Percentiles rank a stretch among this genome's conserved stretches.
Conservation (phyloP, 2,329 filamentous ascomycete genomes). For the Pseudocercospora fuligena region DNA sequence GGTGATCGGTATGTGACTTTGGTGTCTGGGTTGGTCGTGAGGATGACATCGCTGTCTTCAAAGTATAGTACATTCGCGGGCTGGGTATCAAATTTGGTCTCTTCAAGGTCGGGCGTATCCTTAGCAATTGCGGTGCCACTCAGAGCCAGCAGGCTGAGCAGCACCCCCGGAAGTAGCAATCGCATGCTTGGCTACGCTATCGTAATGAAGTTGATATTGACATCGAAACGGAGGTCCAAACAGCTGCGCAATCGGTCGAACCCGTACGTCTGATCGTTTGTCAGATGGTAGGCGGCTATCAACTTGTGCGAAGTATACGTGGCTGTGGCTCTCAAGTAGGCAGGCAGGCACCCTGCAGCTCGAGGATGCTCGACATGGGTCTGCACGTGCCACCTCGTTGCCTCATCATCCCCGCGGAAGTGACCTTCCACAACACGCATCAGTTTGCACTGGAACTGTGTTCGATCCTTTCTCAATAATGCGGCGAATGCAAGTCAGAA, state of each 20-base stretch:
- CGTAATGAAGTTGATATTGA: background rate
- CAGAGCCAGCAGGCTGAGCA: conserved; percentile 33
- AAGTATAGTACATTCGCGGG: conserved; percentile 84
- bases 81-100: conserved; percentile 67
- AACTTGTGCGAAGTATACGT: background rate
- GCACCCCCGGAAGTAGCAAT: conserved; percentile 26
- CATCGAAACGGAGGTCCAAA: conserved; percentile 11
- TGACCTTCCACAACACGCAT: background rate
- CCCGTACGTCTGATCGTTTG: background rate
- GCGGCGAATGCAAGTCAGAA: too few relatives aligned
- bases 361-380: background rate
- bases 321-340: background rate
- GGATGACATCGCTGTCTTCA: conserved; percentile 79
- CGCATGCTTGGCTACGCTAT: conserved; percentile 23
- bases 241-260: background rate
- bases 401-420: background rate
- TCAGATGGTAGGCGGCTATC: background rate
- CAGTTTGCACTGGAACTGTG: background rate
- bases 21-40: conserved; percentile 71
- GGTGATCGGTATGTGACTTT: conserved; percentile 75
- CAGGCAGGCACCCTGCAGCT: conserved; percentile 1
- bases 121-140: conserved; percentile 32
- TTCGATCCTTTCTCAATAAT: too few relatives aligned
- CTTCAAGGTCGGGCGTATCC: conserved; percentile 64
- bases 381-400: background rate